Evolutionary conservation across 441 rosid genomes (phyloP), one percentile per base, ranked within the genome.

Genomic region (Arabidopsis lyrata): DNA sequence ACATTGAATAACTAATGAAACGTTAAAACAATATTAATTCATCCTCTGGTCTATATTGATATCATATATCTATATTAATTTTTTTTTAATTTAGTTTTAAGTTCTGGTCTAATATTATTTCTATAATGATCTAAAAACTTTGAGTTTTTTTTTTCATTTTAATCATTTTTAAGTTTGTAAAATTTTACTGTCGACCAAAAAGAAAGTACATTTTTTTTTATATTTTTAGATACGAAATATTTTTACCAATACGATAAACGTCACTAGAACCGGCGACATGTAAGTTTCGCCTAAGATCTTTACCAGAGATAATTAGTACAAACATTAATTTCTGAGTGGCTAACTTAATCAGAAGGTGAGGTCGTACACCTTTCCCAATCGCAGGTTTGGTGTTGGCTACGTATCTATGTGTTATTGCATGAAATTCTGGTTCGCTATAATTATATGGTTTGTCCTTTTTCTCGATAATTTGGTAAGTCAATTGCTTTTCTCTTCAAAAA

Each of bases 301-400:
- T n/a, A n/a, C n/a, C n/a, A n/a, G n/a, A n/a, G n/a, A n/a, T n/a
- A n/a, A n/a, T n/a, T n/a, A n/a, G n/a, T n/a, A n/a, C 36, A 34
- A 34, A 34, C 9, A 34, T 8, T 1, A 6, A 9, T 36, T 9
- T 9, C 41, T 36, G 0, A 9, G 10, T 41, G 15, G n/a, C 45
- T 1, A 41, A 10, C 44, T 3, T 3, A 39, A 10, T 12, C 6
- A 12, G 48, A 44, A n/a, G 18, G 18, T 44, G 48, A 5, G 48
- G 9, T n/a, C 48, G 48, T 44, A 44, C 48, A n/a, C 48, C 48
- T 44, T 44, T 44, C 48, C 48, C n/a, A 44, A n/a, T n/a, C n/a
- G n/a, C n/a, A n/a, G 49, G 49, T 44, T 44, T 44, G 20, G 49
- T n/a, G 49, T 44, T 44, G 48, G 48, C 15, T n/a, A 44, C 48